These are phyloP conservation scores for Leccinum cinnamomeum DNA, from an alignment of 1,284 basidiomycete genomes.

Conservation along the genomic window DNA sequence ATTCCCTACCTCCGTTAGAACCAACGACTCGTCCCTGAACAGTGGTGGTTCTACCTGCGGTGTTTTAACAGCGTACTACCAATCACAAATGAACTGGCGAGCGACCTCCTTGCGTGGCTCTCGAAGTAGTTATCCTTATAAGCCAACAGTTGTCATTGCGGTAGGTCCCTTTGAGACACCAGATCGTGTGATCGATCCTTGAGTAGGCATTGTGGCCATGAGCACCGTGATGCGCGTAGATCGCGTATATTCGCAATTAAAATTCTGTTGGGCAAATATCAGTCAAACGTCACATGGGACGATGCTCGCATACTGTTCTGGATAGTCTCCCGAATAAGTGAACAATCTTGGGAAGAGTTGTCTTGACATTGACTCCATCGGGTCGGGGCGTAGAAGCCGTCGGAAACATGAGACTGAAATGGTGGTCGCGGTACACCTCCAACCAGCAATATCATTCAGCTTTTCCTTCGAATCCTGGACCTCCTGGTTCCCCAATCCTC, in stretches of 20 bases:
- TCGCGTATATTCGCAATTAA: background rate
- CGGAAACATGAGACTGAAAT: background rate
- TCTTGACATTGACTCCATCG: background rate
- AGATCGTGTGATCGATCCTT: background rate
- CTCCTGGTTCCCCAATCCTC: background rate
- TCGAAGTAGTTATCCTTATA: background rate
- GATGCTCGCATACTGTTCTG: background rate
- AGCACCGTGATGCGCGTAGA: background rate
- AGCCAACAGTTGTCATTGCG: background rate
- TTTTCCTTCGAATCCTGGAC: background rate
- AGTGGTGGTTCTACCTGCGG: background rate
- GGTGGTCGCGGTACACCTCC: background rate
- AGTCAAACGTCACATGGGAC: background rate
- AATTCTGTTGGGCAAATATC: background rate
- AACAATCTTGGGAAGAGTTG: background rate
- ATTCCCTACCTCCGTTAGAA: background rate
- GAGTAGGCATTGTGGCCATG: background rate
- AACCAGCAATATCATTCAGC: background rate
- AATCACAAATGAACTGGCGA: background rate
- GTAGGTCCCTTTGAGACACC: background rate
- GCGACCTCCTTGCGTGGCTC: background rate
- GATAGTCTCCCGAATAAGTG: background rate
- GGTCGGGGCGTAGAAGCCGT: background rate
- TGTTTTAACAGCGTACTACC: background rate
- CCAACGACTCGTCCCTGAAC: background rate